Evolutionary conservation across 2,329 filamentous ascomycete species (phyloP).

Genomic region (Hymenoscyphus occultus): DNA sequence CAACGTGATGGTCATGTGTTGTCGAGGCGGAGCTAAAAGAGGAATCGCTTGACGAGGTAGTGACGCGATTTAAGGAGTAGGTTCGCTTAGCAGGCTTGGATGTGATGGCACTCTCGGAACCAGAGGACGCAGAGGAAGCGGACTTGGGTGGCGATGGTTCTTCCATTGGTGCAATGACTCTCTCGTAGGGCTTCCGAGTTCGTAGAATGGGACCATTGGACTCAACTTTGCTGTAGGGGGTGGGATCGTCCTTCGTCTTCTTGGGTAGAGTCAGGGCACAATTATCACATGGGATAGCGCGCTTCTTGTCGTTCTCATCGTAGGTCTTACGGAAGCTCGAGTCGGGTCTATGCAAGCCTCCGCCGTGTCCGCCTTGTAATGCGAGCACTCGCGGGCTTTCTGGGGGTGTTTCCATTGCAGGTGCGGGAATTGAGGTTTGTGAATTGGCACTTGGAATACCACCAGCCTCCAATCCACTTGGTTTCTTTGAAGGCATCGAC

Average conservation of each 20-base stretch:
- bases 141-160: conserved; percentile 33
- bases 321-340: conserved; percentile 62
- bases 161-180: conserved; percentile 45
- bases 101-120: conserved; percentile 28
- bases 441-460: conserved; percentile 25
- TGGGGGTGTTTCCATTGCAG: conserved; percentile 55
- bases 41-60: conserved; percentile 31
- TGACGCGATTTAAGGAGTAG: conserved; percentile 20
- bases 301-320: conserved; percentile 62
- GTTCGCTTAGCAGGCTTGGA: conserved; percentile 23
- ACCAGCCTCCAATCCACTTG: conserved; percentile 17
- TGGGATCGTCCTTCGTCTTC: conserved; percentile 37
- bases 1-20: conserved; percentile 61
- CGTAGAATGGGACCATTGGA: conserved; percentile 53
- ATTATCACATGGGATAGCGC: conserved; percentile 64
- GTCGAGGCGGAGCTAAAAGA: conserved; percentile 44
- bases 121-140: conserved; percentile 25
- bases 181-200: conserved; percentile 58
- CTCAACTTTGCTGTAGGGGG: conserved; percentile 22
- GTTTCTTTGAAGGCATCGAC: conserved; percentile 21
- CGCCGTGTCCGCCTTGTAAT: conserved; percentile 32
- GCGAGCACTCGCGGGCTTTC: conserved; percentile 50
- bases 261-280: conserved; percentile 64
- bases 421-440: conserved; percentile 35
- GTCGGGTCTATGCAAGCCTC: conserved; percentile 45